These are phyloP conservation scores for Colletotrichum sp. DNA, from an alignment of 2,329 filamentous ascomycete species.

Conservation along the genomic window DNA sequence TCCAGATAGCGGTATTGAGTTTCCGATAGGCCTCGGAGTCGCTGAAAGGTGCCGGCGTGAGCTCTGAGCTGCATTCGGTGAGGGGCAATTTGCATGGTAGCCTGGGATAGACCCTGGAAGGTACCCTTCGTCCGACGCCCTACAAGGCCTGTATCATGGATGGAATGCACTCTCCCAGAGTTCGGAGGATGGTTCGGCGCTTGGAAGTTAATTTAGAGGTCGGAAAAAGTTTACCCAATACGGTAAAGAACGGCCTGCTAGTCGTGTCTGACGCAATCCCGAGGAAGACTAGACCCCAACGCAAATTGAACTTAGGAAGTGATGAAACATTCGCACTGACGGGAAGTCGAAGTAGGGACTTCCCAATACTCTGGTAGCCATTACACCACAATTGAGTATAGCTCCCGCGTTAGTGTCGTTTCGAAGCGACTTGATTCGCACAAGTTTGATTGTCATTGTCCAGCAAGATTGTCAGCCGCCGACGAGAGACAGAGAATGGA, in stretches of 20 bases:
- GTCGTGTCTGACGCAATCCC: neutral
- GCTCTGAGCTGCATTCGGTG: neutral
- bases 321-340: neutral
- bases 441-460: neutral
- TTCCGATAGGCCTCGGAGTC: neutral
- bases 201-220: neutral
- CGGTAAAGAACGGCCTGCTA: neutral
- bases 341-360: neutral
- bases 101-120: neutral
- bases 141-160: neutral
- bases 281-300: neutral
- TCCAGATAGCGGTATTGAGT: neutral
- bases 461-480: rapidly evolving
- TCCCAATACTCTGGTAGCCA: neutral
- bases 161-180: neutral
- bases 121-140: neutral
- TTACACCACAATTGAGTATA: neutral
- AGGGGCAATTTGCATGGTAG: neutral
- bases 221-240: neutral
- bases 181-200: neutral
- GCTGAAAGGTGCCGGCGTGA: neutral
- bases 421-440: neutral
- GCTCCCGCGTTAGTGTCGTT: neutral
- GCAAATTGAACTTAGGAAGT: neutral
- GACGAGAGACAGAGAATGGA: neutral